Evolutionary conservation across 495 filamentous ascomycete genomes (phyloP), one percentile per base, ranked within the genome.

Genomic region (Parmelia sp.): DNA sequence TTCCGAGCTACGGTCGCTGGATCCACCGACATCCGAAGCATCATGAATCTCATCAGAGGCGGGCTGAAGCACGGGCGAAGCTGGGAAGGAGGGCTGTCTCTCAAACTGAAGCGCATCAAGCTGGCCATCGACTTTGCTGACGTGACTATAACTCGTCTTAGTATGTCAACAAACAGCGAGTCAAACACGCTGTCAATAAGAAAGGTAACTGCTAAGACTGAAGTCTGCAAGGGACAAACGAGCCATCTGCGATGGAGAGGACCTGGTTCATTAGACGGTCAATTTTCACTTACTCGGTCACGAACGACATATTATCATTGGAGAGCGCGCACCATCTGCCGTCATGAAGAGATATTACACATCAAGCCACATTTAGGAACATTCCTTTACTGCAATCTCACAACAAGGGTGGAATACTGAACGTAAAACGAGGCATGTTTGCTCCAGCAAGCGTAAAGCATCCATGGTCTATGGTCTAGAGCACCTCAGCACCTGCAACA

Each of bases 81-180:
- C 67, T 31, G 68, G 69, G 33, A 60, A 37, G 19, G 70, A 60
- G 21, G 61, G 25, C 10, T 67, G 60, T 63, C 33, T 65, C 4
- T 35, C 57, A 39, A 90, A 79, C 57, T 89, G 83, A 58, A 96
- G 77, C 49, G 84, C 84, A 70, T 96, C 92, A 62, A 98, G 82
- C 68, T 90, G 88, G 47, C 80, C 77, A 73, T 97, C 92, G 61
- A 97, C 77, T 44, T 81, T 84, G 62, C 84, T 85, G 53, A 96
- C 81, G 74, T 92, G 90, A 74, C 92, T 96, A 35, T 25, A 25
- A 25, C 12, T 40, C 19, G 27, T 29, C n/a, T 63, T 63, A 63
- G 61, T n/a, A 63, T 25, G 29, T 29, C 35, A 36, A 10, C 10
- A 36, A 36, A 0, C 15, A 47, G 33, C 33, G 36, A 4, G 27